Base-by-base conservation (phyloP, 1,284 basidiomycete species). In the Hemileia vastatrix region DNA sequence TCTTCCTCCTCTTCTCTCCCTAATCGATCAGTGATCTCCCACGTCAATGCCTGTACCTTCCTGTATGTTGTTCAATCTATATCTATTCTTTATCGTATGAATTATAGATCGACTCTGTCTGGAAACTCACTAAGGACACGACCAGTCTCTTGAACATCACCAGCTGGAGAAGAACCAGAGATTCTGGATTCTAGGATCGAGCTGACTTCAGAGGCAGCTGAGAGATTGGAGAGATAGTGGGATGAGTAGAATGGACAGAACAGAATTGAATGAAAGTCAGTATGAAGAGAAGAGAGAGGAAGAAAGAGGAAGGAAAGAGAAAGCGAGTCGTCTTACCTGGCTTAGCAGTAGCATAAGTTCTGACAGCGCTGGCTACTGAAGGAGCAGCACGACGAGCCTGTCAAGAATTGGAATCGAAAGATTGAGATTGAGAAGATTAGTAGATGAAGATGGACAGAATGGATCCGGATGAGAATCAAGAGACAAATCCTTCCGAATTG, bases 151-250 rank as follows among this genome's bases (percentile, higher is more conserved):
- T 96, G 90, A 76, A 97, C 90, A 78, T 96, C 94, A 77, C 85
- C 89, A 74, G 88, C 86, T 71, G 90, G 81, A 72, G 86, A 82
- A 69, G 88, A 83, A 78, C 94, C 93, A 72, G 93, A 85, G 79
- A 98, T 97, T 79, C 93, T 90, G 77, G 88, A 88, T 84, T 98
- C 93, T 77, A 98, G 86, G 81, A 98, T 96, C 75, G 91, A 92
- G 66, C 92, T 93, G 74, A 98, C 94, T 84, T 98, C 94, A 76
- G 92, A 94, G 72, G 93, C 93, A 79, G 92, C 93, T 96, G 74
- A 65, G 49, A 57, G 52, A 4, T 4, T 18, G 31, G 23, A 60
- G 43, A 52, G 60, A 36, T 49, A 67, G 51, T 61, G 66, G n/a
- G n/a, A n/a, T n/a, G n/a, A n/a, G 27, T 27, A 27, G 27, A 27